Conservation (phyloP, 2,329 filamentous ascomycete species). For the Paracoccidioides brasiliensis region DNA sequence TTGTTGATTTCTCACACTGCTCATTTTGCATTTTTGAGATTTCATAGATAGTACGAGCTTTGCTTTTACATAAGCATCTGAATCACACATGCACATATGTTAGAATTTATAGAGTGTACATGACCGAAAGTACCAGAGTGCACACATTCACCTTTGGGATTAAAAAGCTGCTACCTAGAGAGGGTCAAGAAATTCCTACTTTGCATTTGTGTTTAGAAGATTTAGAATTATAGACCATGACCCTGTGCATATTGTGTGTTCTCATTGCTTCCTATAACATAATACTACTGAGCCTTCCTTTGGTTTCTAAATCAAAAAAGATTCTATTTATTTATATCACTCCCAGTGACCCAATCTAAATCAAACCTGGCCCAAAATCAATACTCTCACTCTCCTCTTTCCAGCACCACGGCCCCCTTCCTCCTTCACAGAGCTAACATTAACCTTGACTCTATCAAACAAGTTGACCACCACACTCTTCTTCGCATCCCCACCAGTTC, state of each 20-base stretch:
- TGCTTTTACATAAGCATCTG: not conserved
- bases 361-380: slow-evolving; percentile 23
- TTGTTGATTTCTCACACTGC: not conserved
- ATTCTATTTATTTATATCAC: not conserved
- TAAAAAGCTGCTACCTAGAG: too few species aligned
- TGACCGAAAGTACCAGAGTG: too few species aligned
- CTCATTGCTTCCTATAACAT: too few species aligned
- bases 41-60: not conserved
- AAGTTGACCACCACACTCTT: slow-evolving; percentile 52
- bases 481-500: slow-evolving; percentile 24
- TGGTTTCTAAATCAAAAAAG: not conserved
- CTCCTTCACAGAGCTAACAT: slow-evolving; percentile 85
- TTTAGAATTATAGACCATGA: too few species aligned
- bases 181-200: too few species aligned
- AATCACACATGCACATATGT: not conserved
- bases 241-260: too few species aligned
- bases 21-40: too few species aligned
- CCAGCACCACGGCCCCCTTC: slow-evolving; percentile 61
- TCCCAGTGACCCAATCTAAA: not conserved
- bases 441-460: slow-evolving; percentile 83
- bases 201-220: too few species aligned
- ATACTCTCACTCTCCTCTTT: slow-evolving; percentile 54
- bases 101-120: not conserved
- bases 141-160: not conserved
- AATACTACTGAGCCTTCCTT: not conserved